These are phyloP conservation scores for Naematelia aurantialba DNA, from an alignment of 768 basidiomycete genomes.

Conservation along the genomic window DNA sequence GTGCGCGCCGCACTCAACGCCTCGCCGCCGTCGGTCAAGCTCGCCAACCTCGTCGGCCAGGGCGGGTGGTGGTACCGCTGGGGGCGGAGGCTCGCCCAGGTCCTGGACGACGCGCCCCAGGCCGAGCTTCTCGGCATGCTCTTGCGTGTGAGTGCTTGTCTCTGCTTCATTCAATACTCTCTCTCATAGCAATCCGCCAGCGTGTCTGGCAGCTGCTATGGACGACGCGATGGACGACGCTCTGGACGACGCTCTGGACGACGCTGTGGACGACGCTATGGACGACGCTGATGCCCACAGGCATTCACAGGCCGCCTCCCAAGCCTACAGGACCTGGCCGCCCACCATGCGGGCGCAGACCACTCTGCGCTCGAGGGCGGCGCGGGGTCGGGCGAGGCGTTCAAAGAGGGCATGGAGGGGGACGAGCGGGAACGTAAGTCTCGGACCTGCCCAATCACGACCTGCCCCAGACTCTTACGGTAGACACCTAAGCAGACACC, in stretches of 20 bases:
- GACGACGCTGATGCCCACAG: conserved; percentile 11
- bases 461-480: no score
- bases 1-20: conserved; percentile 85
- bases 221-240: no score
- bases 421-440: conserved; percentile 85
- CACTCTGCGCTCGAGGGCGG: conserved; percentile 68
- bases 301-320: conserved; percentile 46
- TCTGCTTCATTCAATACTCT: no score
- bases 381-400: conserved; percentile 71
- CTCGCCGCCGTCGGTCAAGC: conserved; percentile 76
- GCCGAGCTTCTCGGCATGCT: conserved; percentile 69
- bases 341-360: conserved; percentile 54
- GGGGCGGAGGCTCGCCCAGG: conserved; percentile 76
- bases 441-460: no score
- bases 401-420: conserved; percentile 86
- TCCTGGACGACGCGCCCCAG: conserved; percentile 75
- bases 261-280: no score
- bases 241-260: no score
- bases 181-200: no score
- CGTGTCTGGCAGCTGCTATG: no score
- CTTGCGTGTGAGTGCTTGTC: conserved; percentile 59
- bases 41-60: conserved; percentile 77
- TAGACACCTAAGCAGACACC: no score
- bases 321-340: conserved; percentile 44
- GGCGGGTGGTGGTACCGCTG: conserved; percentile 91